Evolutionary conservation across 495 filamentous ascomycete species (phyloP).

Genomic region (Podospora pseudoanserina): DNA sequence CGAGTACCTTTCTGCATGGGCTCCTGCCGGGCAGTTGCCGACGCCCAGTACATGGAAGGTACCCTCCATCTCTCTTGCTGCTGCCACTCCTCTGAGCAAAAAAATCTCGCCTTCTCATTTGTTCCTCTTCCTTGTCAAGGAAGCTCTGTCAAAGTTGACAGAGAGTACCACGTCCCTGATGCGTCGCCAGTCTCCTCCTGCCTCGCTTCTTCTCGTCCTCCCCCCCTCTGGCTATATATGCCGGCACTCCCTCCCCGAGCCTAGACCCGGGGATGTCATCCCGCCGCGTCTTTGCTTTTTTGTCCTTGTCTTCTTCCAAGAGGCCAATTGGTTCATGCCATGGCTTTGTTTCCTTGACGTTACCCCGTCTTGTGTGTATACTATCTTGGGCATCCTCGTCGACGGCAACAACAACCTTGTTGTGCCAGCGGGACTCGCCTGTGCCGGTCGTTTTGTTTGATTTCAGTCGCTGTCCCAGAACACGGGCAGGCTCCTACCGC

Average conservation of each 20-base stretch:
- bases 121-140: conserved; percentile 6
- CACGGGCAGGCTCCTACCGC: conserved; percentile 24
- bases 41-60: conserved; percentile 18
- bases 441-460: conserved; percentile 31
- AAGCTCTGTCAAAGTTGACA: conserved; percentile 17
- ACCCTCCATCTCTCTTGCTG: conserved; percentile 14
- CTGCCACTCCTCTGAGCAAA: conserved; percentile 4
- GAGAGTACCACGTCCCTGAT: conserved; percentile 7
- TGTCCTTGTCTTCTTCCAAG: conserved; percentile 32
- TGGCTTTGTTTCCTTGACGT: conserved; percentile 43
- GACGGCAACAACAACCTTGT: conserved; percentile 19
- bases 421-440: conserved; percentile 30
- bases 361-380: conserved; percentile 26
- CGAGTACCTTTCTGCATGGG: conserved; percentile 18
- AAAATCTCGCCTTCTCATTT: conserved; percentile 6
- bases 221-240: conserved; percentile 41
- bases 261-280: conserved; percentile 36
- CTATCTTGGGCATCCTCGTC: conserved; percentile 15
- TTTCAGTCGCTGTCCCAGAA: conserved; percentile 20
- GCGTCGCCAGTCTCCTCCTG: conserved; percentile 14
- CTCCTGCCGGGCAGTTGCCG: conserved; percentile 15
- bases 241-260: conserved; percentile 40
- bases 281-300: conserved; percentile 36
- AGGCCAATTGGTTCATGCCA: conserved; percentile 36
- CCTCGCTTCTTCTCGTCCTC: conserved; percentile 18